phyloP scores from a whole-genome alignment of 495 filamentous ascomycete genomes.

The Aspergillus panamensis region DNA sequence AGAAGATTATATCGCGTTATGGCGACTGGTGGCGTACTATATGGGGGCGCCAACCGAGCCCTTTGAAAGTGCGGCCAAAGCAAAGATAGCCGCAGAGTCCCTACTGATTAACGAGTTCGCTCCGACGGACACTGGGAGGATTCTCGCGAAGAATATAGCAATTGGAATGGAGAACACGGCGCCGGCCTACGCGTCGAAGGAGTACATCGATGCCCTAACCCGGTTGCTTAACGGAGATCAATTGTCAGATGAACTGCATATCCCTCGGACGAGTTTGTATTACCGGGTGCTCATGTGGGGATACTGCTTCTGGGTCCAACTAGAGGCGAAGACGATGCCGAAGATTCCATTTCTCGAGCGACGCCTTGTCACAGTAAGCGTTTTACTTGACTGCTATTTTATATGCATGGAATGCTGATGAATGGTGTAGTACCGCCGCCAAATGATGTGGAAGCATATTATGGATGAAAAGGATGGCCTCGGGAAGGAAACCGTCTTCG shows the following conservation, averaged over 20 bases:
- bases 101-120: slow-evolving; percentile 58
- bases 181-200: slow-evolving; percentile 57
- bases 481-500: slow-evolving; percentile 52
- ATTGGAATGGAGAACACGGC: slow-evolving; percentile 56
- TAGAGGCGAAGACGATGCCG: slow-evolving; percentile 51
- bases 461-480: slow-evolving; percentile 55
- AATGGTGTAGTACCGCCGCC: slow-evolving; percentile 38
- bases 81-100: slow-evolving; percentile 61
- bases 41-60: slow-evolving; percentile 61
- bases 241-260: slow-evolving; percentile 55
- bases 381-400: background rate
- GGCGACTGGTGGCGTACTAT: slow-evolving; percentile 69
- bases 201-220: slow-evolving; percentile 63
- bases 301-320: slow-evolving; percentile 64
- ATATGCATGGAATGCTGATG: background rate
- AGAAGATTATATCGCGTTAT: slow-evolving; percentile 67
- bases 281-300: slow-evolving; percentile 59
- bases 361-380: slow-evolving; percentile 48
- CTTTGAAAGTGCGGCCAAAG: slow-evolving; percentile 53
- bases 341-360: slow-evolving; percentile 55
- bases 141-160: slow-evolving; percentile 73
- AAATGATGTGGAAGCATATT: slow-evolving; percentile 50
- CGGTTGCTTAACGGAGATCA: slow-evolving; percentile 66
- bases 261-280: slow-evolving; percentile 54
- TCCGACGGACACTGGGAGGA: slow-evolving; percentile 55